These are phyloP conservation scores for Hyaloscypha hepaticicola DNA, from an alignment of 495 filamentous ascomycete genomes.

Conservation along the genomic window DNA sequence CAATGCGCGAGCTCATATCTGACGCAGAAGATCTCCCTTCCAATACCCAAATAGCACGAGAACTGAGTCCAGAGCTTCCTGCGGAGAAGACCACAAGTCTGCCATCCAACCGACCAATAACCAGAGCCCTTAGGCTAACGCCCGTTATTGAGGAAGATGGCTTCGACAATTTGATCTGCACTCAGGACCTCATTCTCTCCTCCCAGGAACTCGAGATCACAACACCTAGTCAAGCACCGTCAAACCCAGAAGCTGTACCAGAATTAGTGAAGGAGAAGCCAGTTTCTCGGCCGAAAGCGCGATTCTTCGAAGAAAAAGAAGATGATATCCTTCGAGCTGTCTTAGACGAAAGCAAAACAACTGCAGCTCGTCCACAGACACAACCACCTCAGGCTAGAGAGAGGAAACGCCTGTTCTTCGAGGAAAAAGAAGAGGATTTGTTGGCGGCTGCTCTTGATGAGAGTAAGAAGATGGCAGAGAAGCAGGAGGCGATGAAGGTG, in stretches of 20 bases:
- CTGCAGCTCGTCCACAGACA: neutral
- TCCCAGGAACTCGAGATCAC: constrained; percentile 50
- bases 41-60: constrained; percentile 28
- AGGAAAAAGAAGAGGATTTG: constrained; percentile 32
- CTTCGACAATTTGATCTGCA: constrained; percentile 39
- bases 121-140: neutral
- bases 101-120: neutral
- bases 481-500: neutral
- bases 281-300: neutral
- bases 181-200: constrained; percentile 46
- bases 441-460: constrained; percentile 27
- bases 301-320: constrained; percentile 32
- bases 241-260: constrained; percentile 2
- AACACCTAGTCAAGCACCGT: constrained; percentile 26
- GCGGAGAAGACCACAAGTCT: neutral
- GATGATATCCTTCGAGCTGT: constrained; percentile 28
- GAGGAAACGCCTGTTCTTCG: constrained; percentile 23
- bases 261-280: neutral
- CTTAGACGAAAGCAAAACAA: constrained; percentile 24
- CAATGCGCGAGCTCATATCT: constrained; percentile 43
- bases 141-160: neutral
- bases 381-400: neutral
- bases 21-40: constrained; percentile 30
- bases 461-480: constrained; percentile 20
- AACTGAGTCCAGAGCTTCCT: constrained; percentile 11